phyloP scores from a whole-genome alignment of 768 basidiomycete species.

The Epithele typhae region DNA sequence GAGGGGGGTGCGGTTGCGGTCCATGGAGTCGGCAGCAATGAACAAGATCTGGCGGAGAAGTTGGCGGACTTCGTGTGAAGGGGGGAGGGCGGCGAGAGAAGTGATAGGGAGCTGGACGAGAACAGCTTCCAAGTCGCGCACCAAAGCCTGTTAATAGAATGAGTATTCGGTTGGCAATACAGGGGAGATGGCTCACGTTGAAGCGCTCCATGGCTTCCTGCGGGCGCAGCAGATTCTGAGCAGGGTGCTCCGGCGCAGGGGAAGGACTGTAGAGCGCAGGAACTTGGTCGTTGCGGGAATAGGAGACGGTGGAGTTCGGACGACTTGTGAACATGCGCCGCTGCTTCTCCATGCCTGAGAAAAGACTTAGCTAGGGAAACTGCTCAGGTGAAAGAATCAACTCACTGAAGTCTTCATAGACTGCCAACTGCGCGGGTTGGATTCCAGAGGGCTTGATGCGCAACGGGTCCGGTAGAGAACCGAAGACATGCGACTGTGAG shows the following conservation, averaged over 20 bases:
- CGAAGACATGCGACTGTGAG: slow-evolving; percentile 62
- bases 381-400: slow-evolving; percentile 5
- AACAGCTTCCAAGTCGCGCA: slow-evolving; percentile 74
- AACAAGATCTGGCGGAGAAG: slow-evolving; percentile 79
- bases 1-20: slow-evolving; percentile 82
- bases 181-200: slow-evolving; percentile 38
- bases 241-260: slow-evolving; percentile 53
- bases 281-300: slow-evolving; percentile 43
- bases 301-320: slow-evolving; percentile 69
- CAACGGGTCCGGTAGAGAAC: slow-evolving; percentile 81
- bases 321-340: slow-evolving; percentile 52
- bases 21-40: slow-evolving; percentile 74
- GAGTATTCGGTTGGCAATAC: not conserved
- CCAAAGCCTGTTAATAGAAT: slow-evolving; percentile 31
- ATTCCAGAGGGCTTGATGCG: slow-evolving; percentile 82
- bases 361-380: slow-evolving; percentile 5
- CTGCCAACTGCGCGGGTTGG: slow-evolving; percentile 73
- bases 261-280: slow-evolving; percentile 53
- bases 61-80: slow-evolving; percentile 83
- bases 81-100: slow-evolving; percentile 65
- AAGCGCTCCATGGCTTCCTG: slow-evolving; percentile 91
- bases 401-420: slow-evolving; percentile 94
- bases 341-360: slow-evolving; percentile 52
- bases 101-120: slow-evolving; percentile 71
- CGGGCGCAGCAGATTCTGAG: slow-evolving; percentile 49